phyloP scores from a whole-genome alignment of 805 yeast species.

The Candida krabiensis region DNA sequence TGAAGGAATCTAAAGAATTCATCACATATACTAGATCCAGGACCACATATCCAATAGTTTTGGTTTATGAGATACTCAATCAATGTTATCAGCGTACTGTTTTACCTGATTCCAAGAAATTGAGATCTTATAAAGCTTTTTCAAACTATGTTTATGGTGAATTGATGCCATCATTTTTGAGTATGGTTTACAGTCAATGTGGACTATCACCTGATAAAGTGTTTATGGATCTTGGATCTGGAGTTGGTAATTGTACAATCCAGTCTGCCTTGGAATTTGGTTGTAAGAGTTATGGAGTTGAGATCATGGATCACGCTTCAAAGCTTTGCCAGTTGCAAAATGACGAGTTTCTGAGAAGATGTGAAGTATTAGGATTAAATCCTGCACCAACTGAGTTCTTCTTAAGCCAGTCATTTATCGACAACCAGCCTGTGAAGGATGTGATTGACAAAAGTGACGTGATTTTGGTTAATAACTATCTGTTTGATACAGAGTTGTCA shows the following conservation, averaged over 20 bases:
- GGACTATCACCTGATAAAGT: conserved; percentile 49
- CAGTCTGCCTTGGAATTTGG: conserved; percentile 90
- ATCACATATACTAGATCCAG: conserved; percentile 17
- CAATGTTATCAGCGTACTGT: conserved; percentile 77
- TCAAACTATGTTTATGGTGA: conserved; percentile 93
- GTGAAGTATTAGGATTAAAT: conserved; percentile 62
- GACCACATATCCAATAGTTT: conserved; percentile 36
- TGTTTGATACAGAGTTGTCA: conserved; percentile 77
- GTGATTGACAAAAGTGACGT: conserved; percentile 66
- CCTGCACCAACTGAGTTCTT: conserved; percentile 59
- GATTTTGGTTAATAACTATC: conserved; percentile 76
- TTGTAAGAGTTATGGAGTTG: conserved; percentile 84
- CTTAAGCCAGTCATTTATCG: conserved; percentile 68
- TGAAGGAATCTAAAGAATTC: conserved; percentile 34
- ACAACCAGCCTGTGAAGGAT: conserved; percentile 54
- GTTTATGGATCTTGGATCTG: conserved; percentile 91
- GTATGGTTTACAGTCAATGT: conserved; percentile 63
- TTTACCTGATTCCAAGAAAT: conserved; percentile 64
- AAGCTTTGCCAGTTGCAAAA: conserved; percentile 61
- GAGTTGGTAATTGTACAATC: conserved; percentile 88
- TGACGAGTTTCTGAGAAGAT: conserved; percentile 55
- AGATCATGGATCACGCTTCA: conserved; percentile 83
- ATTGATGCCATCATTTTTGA: conserved; percentile 72
- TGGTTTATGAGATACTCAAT: conserved; percentile 67
- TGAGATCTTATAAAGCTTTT: conserved; percentile 77